phyloP scores from a whole-genome alignment of 192 early-diverging fungal genomes.

The Gaertneriomyces semiglobifer region DNA sequence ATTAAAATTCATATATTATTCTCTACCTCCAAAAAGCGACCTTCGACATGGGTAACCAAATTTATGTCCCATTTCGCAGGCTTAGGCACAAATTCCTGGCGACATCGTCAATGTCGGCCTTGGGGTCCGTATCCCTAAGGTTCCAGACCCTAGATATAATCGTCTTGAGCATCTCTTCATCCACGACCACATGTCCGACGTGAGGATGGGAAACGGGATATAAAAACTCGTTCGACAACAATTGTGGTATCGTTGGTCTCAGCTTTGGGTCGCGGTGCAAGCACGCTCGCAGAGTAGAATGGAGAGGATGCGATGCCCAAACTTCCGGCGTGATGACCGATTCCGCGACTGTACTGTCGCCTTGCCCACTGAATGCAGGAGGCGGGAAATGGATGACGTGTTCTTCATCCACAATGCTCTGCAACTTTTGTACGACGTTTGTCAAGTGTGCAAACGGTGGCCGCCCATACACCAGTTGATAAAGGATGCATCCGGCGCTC shows the following conservation, averaged over 20 bases:
- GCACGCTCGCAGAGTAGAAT: slow-evolving; percentile 67
- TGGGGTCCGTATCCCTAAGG: no score
- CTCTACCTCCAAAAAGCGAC: no score
- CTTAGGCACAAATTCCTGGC: no score
- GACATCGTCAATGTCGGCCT: no score
- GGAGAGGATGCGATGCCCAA: slow-evolving; percentile 3
- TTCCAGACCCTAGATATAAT: no score
- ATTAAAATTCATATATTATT: no score
- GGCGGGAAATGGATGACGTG: slow-evolving; percentile 65
- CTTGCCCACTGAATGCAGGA: slow-evolving; percentile 38
- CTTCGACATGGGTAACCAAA: no score
- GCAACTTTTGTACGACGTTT: slow-evolving; percentile 59
- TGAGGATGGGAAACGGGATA: slow-evolving; percentile 8
- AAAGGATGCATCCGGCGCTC: slow-evolving; percentile 91
- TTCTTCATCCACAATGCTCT: slow-evolving; percentile 66
- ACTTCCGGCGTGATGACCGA: no score
- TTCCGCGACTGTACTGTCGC: no score
- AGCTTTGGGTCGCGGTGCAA: slow-evolving; percentile 62
- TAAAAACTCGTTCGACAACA: slow-evolving; percentile 47
- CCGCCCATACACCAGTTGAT: slow-evolving; percentile 82
- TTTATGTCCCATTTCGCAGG: no score
- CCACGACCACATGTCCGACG: no score
- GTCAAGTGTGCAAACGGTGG: slow-evolving; percentile 77
- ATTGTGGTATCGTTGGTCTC: slow-evolving; percentile 64
- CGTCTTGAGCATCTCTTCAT: no score